Base-by-base conservation (phyloP, 352 stramenopile genomes). In the Phytopythium montanum region DNA sequence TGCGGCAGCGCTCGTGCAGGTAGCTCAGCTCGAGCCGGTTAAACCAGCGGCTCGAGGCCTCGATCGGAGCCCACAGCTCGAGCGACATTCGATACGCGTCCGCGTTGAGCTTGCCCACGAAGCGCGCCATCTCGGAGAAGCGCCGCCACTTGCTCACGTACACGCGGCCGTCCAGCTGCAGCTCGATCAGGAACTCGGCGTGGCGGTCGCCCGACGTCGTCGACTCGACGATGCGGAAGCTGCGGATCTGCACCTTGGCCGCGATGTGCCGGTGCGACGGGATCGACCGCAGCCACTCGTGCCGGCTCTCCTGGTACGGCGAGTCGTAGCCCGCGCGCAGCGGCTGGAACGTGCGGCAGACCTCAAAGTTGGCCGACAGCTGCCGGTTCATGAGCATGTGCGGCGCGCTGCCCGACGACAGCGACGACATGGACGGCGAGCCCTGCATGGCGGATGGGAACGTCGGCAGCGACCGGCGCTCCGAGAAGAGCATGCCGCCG, bases 1-100 rank as follows among this genome's bases (percentile, higher is more conserved):
- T 64, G 33, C 71, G 73, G 69, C 82, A 94, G n/a, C 84, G 80
- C 64, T 79, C 69, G 69, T 94, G 85, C 57, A 94, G 61, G 70
- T 94, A 94, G 60, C 65, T 83, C 16, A 94, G 69, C 65, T 94
- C 85, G 21, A 94, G 75, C 18, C 82, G 84, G 65, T 91, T 86
- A 66, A 94, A 92, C 85, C 85, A 94, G 41, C 82, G 76, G 56
- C 81, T 88, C 19, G 58, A 64, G 25, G 74, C 73, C 25, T 84
- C 76, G 25, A 94, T 63, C 26, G 75, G 66, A 26, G 63, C 70
- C 85, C 85, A 94, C 26, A 71, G 69, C n/a, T 63, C 62, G 57
- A 85, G 65, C 13, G 76, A 75, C 42, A 85, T 72, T 9, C 65
- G 69, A 61, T 82, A 90, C 62, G 86, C 75, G 65, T 71, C 81